Evolutionary conservation across 2,329 filamentous ascomycete species (phyloP), one percentile per base, ranked within the genome.

Genomic region (Epichloe gansuensis): DNA sequence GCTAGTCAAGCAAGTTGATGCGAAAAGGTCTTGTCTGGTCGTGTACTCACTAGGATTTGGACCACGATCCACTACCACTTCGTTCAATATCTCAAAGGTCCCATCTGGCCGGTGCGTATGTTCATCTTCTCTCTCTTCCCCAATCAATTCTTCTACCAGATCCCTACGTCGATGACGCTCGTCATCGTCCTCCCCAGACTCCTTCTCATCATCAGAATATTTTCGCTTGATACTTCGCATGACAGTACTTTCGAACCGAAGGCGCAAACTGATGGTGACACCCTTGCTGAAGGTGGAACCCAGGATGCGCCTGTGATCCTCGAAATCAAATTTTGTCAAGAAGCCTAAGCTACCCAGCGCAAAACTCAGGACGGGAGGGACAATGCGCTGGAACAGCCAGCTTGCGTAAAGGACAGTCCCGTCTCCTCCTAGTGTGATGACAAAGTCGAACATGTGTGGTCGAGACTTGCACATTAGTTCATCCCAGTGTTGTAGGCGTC

Each of bases 381-480:
- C 91, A 46, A 97, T 86, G 42, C 87, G 82, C 70, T 98, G 93
- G 66, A 98, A 98, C 1, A 98, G 75, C 90, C 91, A 97, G 63
- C 89, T 95, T 4, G 91, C 87, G 64, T 95, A 97, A 11, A 98
- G 74, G 6, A 98, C 91, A 0, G 93, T 98, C n/a, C 93, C 93
- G 64, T 98, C 93, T 12, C 93, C 93, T 47, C 89, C 90, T 3
- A 95, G 77, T 0, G 91, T 94, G 46, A 98, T 81, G 49, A 94
- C 84, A 62, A 98, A 94, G 68, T 98, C 93, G 64, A 97, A 96
- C 0, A 81, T 85, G 60, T 95, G 89, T 4, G 91, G 91, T 54
- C 83, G 78, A 41, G 81, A 75, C 47, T 77, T 77, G 59, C 89
- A 95, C 63, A 96, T 82, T 51, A 84, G 76, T 54, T 86, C 81